phyloP scores from a whole-genome alignment of 2,329 filamentous ascomycete genomes.

The Clarireedia monteithiana region DNA sequence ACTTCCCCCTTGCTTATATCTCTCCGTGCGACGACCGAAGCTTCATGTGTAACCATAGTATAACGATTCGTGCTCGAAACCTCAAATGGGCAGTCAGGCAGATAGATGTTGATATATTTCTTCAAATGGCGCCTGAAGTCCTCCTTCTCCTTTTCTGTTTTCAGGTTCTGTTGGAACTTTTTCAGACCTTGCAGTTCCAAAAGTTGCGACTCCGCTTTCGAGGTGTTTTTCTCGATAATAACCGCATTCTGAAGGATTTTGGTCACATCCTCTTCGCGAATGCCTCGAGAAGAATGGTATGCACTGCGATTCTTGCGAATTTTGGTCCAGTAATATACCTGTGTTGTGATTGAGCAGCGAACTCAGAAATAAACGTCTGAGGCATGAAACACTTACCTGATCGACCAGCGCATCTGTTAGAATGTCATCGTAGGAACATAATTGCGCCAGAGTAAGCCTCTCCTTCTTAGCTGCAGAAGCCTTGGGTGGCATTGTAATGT shows the following conservation, averaged over 20 bases:
- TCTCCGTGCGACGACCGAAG: constrained; percentile 73
- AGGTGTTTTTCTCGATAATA: constrained; percentile 65
- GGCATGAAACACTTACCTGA: constrained; percentile 56
- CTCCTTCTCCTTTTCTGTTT: constrained; percentile 70
- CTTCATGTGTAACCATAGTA: constrained; percentile 84
- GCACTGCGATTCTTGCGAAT: constrained; percentile 90
- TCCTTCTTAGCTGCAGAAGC: constrained; percentile 51
- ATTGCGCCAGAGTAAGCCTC: constrained; percentile 74
- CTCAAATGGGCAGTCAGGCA: constrained; percentile 90
- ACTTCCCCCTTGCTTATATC: constrained; percentile 74
- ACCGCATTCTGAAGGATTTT: constrained; percentile 58
- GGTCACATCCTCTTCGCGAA: constrained; percentile 57
- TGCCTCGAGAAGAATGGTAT: constrained; percentile 75
- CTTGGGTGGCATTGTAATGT: constrained; percentile 34
- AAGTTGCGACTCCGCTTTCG: constrained; percentile 63
- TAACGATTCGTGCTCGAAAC: constrained; percentile 92
- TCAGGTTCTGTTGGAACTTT: constrained; percentile 61
- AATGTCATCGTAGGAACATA: constrained; percentile 92
- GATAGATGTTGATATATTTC: constrained; percentile 87
- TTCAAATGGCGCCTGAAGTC: constrained; percentile 81
- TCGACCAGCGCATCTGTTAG: constrained; percentile 92
- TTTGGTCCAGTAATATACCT: constrained; percentile 95
- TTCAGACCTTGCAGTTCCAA: constrained; percentile 65
- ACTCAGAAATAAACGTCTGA: background rate
- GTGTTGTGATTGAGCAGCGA: constrained; percentile 8